A percentile compares a stretch with the other conserved stretches of the same genome.
These are phyloP conservation scores for Colletotrichum acutatum DNA, from an alignment of 2,329 filamentous ascomycete species.

Conservation along the genomic window DNA sequence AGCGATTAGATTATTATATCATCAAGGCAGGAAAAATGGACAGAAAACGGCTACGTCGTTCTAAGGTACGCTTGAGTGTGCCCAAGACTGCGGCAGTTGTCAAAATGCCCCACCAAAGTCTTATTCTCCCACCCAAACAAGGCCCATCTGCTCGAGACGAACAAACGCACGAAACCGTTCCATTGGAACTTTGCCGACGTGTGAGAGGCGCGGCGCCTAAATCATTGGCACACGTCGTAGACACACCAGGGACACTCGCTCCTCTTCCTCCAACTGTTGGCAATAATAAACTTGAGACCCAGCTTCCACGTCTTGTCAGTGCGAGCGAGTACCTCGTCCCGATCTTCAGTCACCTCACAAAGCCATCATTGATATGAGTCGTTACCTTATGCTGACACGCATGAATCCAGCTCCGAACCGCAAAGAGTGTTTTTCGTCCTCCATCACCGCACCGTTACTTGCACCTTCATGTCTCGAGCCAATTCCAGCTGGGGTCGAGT, in stretches of 20 bases:
- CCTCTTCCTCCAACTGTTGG: too few species aligned
- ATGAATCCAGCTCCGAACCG: not conserved
- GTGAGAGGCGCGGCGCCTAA: not conserved
- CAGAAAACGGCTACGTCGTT: not conserved
- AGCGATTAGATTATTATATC: not conserved
- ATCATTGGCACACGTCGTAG: not conserved
- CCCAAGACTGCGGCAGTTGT: not conserved
- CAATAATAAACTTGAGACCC: not conserved
- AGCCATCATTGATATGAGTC: not conserved
- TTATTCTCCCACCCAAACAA: not conserved
- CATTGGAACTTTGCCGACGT: not conserved
- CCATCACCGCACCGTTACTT: not conserved
- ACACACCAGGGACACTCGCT: too few species aligned
- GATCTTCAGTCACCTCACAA: not conserved
- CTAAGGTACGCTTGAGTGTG: not conserved
- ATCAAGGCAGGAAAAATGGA: not conserved
- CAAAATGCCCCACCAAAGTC: not conserved
- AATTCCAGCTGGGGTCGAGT: not conserved
- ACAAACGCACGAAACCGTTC: not conserved
- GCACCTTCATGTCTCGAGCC: too few species aligned
- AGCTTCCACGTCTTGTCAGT: not conserved
- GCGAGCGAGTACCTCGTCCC: not conserved
- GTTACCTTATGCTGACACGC: not conserved
- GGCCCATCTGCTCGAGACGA: too few species aligned
- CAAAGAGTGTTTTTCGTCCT: not conserved